Evolutionary conservation across 2,329 filamentous ascomycete genomes (phyloP).

Genomic region (Seiridium cupressi): DNA sequence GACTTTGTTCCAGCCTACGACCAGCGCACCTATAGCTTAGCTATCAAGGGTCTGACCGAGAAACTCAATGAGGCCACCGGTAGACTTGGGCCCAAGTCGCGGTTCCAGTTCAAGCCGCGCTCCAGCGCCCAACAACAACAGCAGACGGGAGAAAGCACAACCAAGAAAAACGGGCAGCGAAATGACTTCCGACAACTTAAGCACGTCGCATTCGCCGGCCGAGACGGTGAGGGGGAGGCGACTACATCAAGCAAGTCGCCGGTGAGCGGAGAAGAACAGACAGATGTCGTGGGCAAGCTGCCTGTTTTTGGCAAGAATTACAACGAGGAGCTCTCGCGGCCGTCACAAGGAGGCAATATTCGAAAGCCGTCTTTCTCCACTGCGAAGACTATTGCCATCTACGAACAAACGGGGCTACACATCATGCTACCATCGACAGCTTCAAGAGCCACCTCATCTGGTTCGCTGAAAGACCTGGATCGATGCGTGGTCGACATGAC

Average conservation of each 20-base stretch:
- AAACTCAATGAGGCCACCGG: slow-evolving; percentile 70
- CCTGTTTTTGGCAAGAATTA: slow-evolving; percentile 41
- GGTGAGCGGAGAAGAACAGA: slow-evolving; percentile 15
- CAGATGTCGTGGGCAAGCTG: slow-evolving; percentile 36
- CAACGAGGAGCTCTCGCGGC: slow-evolving; percentile 52
- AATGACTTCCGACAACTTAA: background rate
- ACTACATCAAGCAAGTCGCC: background rate
- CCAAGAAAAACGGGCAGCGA: background rate
- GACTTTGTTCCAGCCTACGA: slow-evolving; percentile 86
- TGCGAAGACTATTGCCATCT: slow-evolving; percentile 61
- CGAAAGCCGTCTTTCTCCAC: slow-evolving; percentile 64
- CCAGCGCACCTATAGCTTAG: slow-evolving; percentile 79
- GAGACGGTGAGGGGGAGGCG: background rate
- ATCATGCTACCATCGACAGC: slow-evolving; percentile 75
- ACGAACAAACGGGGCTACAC: slow-evolving; percentile 65
- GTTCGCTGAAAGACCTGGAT: slow-evolving; percentile 67
- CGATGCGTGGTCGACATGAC: slow-evolving; percentile 81
- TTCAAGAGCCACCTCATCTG: slow-evolving; percentile 69
- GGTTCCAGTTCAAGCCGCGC: slow-evolving; percentile 77
- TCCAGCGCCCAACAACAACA: slow-evolving; percentile 32
- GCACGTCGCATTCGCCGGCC: background rate
- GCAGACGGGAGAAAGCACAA: slow-evolving; percentile 19
- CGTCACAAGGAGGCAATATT: slow-evolving; percentile 29
- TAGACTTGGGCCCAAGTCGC: slow-evolving; percentile 69
- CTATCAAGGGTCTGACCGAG: slow-evolving; percentile 77